A percentile compares a stretch with the other conserved stretches of the same genome.
phyloP scores from a whole-genome alignment of 2,329 filamentous ascomycete genomes.

The Diaporthe batatas region DNA sequence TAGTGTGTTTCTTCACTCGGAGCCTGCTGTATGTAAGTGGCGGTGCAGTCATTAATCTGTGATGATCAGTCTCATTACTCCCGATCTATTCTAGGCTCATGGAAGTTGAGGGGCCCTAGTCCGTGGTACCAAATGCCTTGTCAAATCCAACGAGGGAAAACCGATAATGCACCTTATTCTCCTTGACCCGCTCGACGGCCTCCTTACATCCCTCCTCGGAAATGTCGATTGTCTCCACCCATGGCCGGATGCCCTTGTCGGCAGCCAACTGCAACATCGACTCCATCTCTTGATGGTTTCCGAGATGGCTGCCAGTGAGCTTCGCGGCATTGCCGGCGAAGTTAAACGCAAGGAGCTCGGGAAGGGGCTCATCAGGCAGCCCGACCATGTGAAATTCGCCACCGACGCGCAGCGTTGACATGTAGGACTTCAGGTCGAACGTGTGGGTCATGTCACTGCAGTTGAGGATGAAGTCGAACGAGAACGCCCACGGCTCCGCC shows the following conservation, averaged over 20 bases:
- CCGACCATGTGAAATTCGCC: constrained; percentile 71
- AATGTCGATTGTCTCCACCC: constrained; percentile 46
- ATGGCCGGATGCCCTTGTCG: constrained; percentile 59
- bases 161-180: constrained; percentile 79
- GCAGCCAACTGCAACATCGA: constrained; percentile 71
- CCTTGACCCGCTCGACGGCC: constrained; percentile 77
- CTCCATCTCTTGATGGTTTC: constrained; percentile 70
- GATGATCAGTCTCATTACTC: background rate
- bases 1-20: background rate
- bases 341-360: constrained; percentile 55
- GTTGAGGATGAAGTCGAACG: constrained; percentile 67
- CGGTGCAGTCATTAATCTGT: too few species aligned
- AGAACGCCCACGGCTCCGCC: constrained; percentile 66
- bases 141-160: constrained; percentile 78
- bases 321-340: constrained; percentile 57
- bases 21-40: too few species aligned
- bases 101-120: background rate
- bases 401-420: constrained; percentile 65
- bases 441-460: constrained; percentile 63
- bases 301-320: constrained; percentile 68
- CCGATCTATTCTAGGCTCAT: background rate
- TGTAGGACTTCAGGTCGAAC: constrained; percentile 67
- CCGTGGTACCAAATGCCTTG: constrained; percentile 65
- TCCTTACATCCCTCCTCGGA: constrained; percentile 72
- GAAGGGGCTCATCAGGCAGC: constrained; percentile 65